Base-by-base conservation (phyloP, 306 rosid genomes). In the Sophora flavescens region DNA sequence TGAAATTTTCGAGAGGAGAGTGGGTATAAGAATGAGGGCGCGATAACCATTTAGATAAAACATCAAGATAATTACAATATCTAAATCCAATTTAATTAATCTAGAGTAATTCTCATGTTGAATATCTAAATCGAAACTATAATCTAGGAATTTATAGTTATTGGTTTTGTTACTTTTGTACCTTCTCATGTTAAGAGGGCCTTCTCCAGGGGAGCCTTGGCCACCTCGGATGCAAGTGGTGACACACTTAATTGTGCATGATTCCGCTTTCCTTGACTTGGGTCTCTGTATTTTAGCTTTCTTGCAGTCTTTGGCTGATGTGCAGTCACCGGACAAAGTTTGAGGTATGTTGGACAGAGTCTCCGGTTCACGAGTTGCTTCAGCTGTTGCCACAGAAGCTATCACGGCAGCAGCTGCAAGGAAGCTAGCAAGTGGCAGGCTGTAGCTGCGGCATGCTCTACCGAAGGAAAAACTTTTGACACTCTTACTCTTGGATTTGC, bases 161-260 rank as follows among this genome's bases (percentile, higher is more conserved):
- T 18, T 18, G 12, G 4, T 39, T 51, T 3, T 0, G 1, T 8
- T 11, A 33, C 38, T 33, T 33, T 10, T 6, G 44, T 88, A 93
- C 98, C 96, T 86, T 63, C 83, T 84, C 15, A 95, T 62, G 16
- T 92, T 95, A 5, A 95, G 48, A 62, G 98, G 98, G 60, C 98
- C 98, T 90, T 89, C 97, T 8, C 98, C 98, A 22, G 98, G 98
- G 32, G 98, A 93, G 66, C 98, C 97, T 2, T 89, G 88, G n/a
- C 96, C 98, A 0, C 97, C 98, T 6, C 87, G 81, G 69, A 95
- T 92, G 84, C 98, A 95, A 83, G 98, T 95, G 47, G 89, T 85
- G 65, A 95, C 97, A 63, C 97, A 95, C 79, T 85, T 92, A 76
- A 26, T 79, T 0, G 97, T 95, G 82, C 98, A 95, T 32, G 96